These are phyloP conservation scores for Zoysia matrella DNA, from an alignment of 202 grass and related monocot genomes.

Conservation along the genomic window DNA sequence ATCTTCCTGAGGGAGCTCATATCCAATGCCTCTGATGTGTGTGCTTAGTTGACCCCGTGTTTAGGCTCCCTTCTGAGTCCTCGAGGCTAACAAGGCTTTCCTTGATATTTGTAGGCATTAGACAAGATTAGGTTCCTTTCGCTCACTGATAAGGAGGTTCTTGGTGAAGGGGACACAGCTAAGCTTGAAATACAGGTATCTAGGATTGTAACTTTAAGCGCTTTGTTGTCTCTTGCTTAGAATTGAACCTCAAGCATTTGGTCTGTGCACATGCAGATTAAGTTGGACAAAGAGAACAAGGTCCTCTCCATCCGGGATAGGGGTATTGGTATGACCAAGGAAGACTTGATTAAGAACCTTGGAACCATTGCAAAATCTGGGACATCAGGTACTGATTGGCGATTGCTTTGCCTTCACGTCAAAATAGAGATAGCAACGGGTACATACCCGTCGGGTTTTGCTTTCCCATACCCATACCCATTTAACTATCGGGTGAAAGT, in stretches of 20 bases:
- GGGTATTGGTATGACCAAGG: constrained; percentile 97
- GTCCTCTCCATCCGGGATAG: constrained; percentile 86
- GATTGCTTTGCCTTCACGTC: no score
- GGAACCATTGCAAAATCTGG: constrained; percentile 98
- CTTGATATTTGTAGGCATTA: constrained; percentile 68
- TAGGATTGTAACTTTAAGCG: neutral
- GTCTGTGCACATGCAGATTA: constrained; percentile 65
- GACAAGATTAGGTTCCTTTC: constrained; percentile 97
- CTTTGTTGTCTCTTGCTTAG: constrained; percentile 19
- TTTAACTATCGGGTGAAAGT: no score
- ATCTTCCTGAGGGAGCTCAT: constrained; percentile 98
- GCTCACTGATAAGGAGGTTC: constrained; percentile 87
- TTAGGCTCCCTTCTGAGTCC: constrained; percentile 11
- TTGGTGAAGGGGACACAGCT: constrained; percentile 84
- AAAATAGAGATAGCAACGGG: no score
- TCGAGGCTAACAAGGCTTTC: neutral
- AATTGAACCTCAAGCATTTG: constrained; percentile 7
- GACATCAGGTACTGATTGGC: constrained; percentile 68
- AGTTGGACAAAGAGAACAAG: constrained; percentile 96
- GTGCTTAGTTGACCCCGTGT: neutral
- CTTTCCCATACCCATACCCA: no score
- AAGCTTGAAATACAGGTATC: constrained; percentile 97
- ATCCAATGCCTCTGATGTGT: constrained; percentile 97
- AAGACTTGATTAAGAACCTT: constrained; percentile 97
- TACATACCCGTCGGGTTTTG: no score